phyloP scores from a whole-genome alignment of 768 basidiomycete genomes.

The Lactarius sanguifluus region DNA sequence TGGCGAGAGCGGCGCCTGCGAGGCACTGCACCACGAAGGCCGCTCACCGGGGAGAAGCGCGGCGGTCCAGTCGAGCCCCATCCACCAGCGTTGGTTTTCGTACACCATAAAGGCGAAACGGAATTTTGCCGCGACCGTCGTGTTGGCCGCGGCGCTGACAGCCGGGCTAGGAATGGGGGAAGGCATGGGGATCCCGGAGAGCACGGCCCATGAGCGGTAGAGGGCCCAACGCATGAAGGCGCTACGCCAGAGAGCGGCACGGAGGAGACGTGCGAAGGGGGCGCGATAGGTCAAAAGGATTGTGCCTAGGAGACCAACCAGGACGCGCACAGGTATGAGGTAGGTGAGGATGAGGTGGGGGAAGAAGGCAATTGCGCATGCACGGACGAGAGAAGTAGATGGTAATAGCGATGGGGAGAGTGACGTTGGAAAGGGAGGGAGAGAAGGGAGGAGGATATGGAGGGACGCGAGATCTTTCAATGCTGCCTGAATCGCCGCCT shows the following conservation, averaged over 20 bases:
- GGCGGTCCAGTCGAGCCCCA: slow-evolving; percentile 95
- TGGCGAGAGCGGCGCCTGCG: slow-evolving; percentile 62
- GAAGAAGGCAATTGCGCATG: slow-evolving; percentile 53
- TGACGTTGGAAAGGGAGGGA: slow-evolving; percentile 36
- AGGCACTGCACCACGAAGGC: slow-evolving; percentile 76
- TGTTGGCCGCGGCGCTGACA: slow-evolving; percentile 34
- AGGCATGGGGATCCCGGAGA: slow-evolving; percentile 59
- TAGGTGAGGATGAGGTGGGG: slow-evolving; percentile 68
- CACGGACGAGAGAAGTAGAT: slow-evolving; percentile 50
- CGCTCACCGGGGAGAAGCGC: slow-evolving; percentile 88
- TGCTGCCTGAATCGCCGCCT: slow-evolving; percentile 50
- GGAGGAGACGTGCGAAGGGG: slow-evolving; percentile 60
- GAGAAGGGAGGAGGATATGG: slow-evolving; percentile 53
- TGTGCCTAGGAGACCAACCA: slow-evolving; percentile 60
- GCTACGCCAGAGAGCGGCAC: slow-evolving; percentile 57
- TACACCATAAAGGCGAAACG: slow-evolving; percentile 88
- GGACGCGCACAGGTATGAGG: slow-evolving; percentile 59
- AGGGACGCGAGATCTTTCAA: slow-evolving; percentile 68
- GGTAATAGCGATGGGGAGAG: slow-evolving; percentile 35
- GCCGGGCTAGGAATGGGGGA: slow-evolving; percentile 34
- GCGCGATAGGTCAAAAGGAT: slow-evolving; percentile 62
- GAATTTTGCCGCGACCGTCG: slow-evolving; percentile 33
- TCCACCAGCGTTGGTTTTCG: slow-evolving; percentile 98
- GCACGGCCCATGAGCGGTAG: slow-evolving; percentile 50
- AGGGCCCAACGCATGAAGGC: slow-evolving; percentile 65